phyloP scores from a whole-genome alignment of 2,329 filamentous ascomycete genomes.

The Cucurbitaria berberidis region DNA sequence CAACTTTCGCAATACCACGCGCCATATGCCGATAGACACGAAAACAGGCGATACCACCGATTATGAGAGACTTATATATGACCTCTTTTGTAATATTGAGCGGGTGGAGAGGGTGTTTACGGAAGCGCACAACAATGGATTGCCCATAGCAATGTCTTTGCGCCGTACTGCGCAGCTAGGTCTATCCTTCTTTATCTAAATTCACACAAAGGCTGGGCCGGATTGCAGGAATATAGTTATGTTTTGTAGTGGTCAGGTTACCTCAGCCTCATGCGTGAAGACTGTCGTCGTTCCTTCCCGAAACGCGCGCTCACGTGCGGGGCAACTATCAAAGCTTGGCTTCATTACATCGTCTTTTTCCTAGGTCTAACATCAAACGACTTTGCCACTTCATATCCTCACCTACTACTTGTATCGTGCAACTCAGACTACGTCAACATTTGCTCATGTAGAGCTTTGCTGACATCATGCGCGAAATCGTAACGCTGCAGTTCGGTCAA shows the following conservation, averaged over 20 bases:
- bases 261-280: neutral
- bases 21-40: neutral
- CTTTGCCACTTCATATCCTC: neutral
- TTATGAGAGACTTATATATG: neutral
- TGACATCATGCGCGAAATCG: slow-evolving; percentile 82
- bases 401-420: neutral
- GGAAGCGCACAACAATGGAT: neutral
- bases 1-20: neutral
- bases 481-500: slow-evolving; percentile 92
- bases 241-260: neutral
- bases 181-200: no score
- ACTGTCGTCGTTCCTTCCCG: neutral
- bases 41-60: neutral
- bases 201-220: no score
- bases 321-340: slow-evolving; percentile 18
- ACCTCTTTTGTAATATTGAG: neutral
- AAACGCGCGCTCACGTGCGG: slow-evolving; percentile 35
- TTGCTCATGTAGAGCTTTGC: neutral
- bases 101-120: neutral
- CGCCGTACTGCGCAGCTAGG: no score
- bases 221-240: neutral
- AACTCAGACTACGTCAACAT: neutral
- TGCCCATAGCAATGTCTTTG: no score
- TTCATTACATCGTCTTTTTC: slow-evolving; percentile 10
- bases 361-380: neutral